phyloP scores from a whole-genome alignment of 2,329 filamentous ascomycete species.

The Dissoconium aciculare region DNA sequence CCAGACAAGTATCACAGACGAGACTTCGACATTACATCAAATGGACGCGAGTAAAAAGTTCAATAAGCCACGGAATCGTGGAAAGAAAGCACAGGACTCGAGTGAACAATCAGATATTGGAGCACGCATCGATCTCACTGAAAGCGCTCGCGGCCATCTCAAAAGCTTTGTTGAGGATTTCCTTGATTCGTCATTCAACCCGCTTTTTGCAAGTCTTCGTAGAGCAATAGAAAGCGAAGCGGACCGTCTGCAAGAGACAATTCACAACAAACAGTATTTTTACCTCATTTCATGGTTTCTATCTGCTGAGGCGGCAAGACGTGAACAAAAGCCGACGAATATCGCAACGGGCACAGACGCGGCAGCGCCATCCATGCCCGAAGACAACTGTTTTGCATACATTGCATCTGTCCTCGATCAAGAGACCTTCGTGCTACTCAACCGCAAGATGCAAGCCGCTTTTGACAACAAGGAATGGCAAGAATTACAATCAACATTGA shows the following conservation, averaged over 20 bases:
- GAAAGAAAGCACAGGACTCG: conserved; percentile 28
- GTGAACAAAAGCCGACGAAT: conserved; percentile 21
- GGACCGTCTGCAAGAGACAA: conserved; percentile 55
- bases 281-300: conserved; percentile 90
- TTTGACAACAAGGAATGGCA: conserved; percentile 77
- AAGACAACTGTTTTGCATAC: conserved; percentile 64
- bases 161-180: conserved; percentile 82
- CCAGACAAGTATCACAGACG: conserved; percentile 65
- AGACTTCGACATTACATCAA: conserved; percentile 60
- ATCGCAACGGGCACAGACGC: background rate
- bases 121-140: conserved; percentile 52
- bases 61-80: conserved; percentile 55
- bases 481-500: conserved; percentile 74
- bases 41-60: conserved; percentile 87
- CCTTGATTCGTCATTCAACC: conserved; percentile 88
- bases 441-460: conserved; percentile 63
- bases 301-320: conserved; percentile 57
- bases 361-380: conserved; percentile 24
- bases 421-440: conserved; percentile 83
- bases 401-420: conserved; percentile 85
- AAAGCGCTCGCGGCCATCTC: conserved; percentile 60
- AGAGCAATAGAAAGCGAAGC: conserved; percentile 84
- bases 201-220: conserved; percentile 64
- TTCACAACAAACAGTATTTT: conserved; percentile 75
- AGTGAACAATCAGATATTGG: conserved; percentile 60